Evolutionary conservation across 495 filamentous ascomycete genomes (phyloP), one percentile per base, ranked within the genome.

Genomic region (Neurospora intermedia): DNA sequence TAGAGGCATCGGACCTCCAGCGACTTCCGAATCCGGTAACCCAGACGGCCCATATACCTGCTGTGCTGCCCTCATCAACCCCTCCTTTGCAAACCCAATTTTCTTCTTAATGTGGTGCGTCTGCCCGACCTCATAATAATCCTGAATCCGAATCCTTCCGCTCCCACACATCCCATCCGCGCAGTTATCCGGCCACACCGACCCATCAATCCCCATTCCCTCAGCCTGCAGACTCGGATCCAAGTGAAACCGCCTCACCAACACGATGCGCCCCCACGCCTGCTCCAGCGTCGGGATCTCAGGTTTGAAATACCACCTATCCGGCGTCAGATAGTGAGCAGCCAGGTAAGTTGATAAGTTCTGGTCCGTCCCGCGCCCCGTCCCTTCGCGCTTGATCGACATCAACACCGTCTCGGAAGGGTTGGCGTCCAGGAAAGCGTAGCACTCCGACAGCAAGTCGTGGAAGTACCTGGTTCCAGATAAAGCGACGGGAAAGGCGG

Each of bases 101-200:
- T 99, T 99, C 80, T 89, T 88, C 69, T 89, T 85, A 72, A 99
- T 94, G 73, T 91, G 92, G 73, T 87, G 81, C 8, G 86, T 88
- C 78, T 94, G 88, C 46, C 91, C 81, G 20, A 99, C 90, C 77
- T 97, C 95, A 85, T 95, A 98, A 80, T 94, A 98, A 81, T 99
- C 96, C 83, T 99, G 96, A 45, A 99, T 90, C 71, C 93, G 90
- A 39, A 97, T 87, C 75, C 90, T 86, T 6, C 83, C 94, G 78
- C 89, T 90, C 13, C 90, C 88, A 62, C 91, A 91, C 13, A 83
- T 85, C 16, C 91, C 89, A 77, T 97, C 87, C 8, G 91, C 88
- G 43, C 92, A 94, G 80, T 99, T 99, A 80, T 98, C 92, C 2
- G 90, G 91, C 96, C 96, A 99, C 70, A 83, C 84, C 70, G 89